These are phyloP conservation scores for Pleurotus cornucopiae DNA, from an alignment of 768 basidiomycete genomes.

Conservation along the genomic window DNA sequence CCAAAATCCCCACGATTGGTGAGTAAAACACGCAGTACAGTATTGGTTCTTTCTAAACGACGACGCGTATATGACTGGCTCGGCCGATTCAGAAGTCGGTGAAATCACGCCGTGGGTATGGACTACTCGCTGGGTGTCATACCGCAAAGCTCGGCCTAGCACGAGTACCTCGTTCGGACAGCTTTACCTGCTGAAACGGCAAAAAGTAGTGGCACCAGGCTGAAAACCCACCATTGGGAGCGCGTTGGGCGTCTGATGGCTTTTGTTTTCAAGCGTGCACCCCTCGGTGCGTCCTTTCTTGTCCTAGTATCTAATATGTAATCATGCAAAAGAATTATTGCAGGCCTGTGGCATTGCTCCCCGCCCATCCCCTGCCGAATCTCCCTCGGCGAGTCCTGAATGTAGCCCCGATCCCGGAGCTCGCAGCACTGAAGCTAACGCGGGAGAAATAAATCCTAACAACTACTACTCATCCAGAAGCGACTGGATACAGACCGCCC, in stretches of 20 bases:
- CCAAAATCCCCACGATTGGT: too few relatives aligned
- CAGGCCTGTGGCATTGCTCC: not conserved
- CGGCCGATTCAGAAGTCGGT: too few relatives aligned
- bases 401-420: too few relatives aligned
- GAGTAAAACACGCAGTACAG: too few relatives aligned
- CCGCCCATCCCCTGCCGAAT: not conserved
- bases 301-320: not conserved
- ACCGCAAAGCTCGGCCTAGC: not conserved
- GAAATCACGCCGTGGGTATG: slow-evolving; percentile 10
- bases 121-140: not conserved
- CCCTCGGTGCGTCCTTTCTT: slow-evolving; percentile 13
- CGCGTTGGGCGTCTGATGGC: not conserved
- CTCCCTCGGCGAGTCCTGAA: not conserved
- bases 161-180: not conserved
- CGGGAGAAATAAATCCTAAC: not conserved
- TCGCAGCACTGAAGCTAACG: too few relatives aligned
- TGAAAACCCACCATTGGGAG: not conserved
- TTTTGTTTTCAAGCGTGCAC: slow-evolving; percentile 14
- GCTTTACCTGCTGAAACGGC: not conserved
- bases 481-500: not conserved
- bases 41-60: too few relatives aligned
- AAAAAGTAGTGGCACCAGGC: not conserved
- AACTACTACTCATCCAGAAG: not conserved
- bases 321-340: not conserved
- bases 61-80: too few relatives aligned